These are phyloP conservation scores for Penicillium sp. DNA, from an alignment of 2,329 filamentous ascomycete species.

Conservation along the genomic window DNA sequence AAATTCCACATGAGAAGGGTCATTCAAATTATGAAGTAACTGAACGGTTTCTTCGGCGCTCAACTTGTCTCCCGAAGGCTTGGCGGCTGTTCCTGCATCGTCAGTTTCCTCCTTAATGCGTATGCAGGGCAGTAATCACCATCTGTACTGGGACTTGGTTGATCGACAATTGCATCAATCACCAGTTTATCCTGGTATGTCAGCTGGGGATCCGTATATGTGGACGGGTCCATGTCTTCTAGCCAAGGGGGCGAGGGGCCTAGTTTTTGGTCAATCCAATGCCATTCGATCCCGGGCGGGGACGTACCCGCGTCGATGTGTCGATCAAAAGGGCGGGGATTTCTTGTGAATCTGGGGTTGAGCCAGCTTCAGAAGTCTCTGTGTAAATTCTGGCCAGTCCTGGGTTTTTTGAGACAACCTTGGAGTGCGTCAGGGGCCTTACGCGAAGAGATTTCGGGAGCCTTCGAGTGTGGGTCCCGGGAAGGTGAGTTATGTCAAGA, in stretches of 20 bases:
- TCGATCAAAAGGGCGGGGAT: neutral
- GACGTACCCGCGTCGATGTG: slow-evolving; percentile 1
- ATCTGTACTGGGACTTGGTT: slow-evolving; percentile 23
- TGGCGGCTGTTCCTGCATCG: slow-evolving; percentile 9
- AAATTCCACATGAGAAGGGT: slow-evolving; percentile 51
- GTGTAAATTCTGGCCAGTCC: neutral
- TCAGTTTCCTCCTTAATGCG: slow-evolving; percentile 1
- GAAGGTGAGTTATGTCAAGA: slow-evolving; percentile 2
- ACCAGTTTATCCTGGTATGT: slow-evolving; percentile 44
- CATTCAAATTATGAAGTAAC: slow-evolving; percentile 52
- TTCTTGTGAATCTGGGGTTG: neutral
- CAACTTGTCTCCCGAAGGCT: slow-evolving; percentile 13
- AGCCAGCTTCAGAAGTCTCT: too few species aligned
- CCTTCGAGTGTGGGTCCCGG: slow-evolving; percentile 7
- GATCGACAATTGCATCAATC: slow-evolving; percentile 37
- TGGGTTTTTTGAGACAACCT: neutral
- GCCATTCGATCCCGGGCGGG: neutral
- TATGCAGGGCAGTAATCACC: slow-evolving; percentile 7
- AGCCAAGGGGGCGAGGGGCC: neutral
- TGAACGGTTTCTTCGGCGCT: slow-evolving; percentile 37
- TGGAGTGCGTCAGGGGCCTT: slow-evolving; percentile 8
- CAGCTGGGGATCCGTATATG: slow-evolving; percentile 35
- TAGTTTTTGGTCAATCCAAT: slow-evolving; percentile 4
- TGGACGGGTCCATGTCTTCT: slow-evolving; percentile 29
- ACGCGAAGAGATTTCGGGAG: slow-evolving; percentile 11